A percentile compares a stretch with the other conserved stretches of the same genome.
Conservation (phyloP, 495 filamentous ascomycete species). For the Rostrohypoxylon terebratum region DNA sequence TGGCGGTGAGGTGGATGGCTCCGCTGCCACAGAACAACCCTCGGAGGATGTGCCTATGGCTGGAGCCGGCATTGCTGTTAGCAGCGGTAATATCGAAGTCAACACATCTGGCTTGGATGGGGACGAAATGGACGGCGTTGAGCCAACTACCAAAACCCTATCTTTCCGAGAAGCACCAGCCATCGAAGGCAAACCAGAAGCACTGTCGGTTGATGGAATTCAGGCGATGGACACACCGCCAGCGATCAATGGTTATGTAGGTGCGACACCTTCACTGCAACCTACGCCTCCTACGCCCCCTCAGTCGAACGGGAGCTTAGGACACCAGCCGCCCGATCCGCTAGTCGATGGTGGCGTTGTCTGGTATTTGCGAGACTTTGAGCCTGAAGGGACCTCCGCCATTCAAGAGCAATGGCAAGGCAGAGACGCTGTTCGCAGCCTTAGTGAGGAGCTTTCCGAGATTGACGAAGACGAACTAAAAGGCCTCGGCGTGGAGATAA, state of each 20-base stretch:
- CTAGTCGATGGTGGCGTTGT: conserved; percentile 80
- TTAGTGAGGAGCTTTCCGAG: conserved; percentile 89
- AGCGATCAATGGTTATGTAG: conserved; percentile 51
- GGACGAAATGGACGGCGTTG: conserved; percentile 50
- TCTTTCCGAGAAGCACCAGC: conserved; percentile 31
- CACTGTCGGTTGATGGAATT: conserved; percentile 45
- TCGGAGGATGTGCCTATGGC: conserved; percentile 41
- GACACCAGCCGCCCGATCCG: conserved; percentile 59
- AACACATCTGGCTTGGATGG: conserved; percentile 52
- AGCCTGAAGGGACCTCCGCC: conserved; percentile 76
- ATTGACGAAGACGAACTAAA: conserved; percentile 88
- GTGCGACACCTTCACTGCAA: conserved; percentile 47
- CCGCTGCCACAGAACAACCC: conserved; percentile 33
- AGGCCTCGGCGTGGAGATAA: conserved; percentile 63
- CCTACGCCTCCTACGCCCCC: conserved; percentile 59
- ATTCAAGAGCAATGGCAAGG: conserved; percentile 81
- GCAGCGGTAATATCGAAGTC: conserved; percentile 57
- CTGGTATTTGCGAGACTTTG: conserved; percentile 89
- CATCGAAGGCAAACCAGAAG: conserved; percentile 31
- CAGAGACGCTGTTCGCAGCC: conserved; percentile 76
- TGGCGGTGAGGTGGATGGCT: conserved; percentile 51
- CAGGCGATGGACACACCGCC: conserved; percentile 57
- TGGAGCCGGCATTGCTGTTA: conserved; percentile 39
- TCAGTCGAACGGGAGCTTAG: conserved; percentile 62
- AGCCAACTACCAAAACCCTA: conserved; percentile 42